Conservation (phyloP, 768 basidiomycete species). For the Amylocystis lapponica region DNA sequence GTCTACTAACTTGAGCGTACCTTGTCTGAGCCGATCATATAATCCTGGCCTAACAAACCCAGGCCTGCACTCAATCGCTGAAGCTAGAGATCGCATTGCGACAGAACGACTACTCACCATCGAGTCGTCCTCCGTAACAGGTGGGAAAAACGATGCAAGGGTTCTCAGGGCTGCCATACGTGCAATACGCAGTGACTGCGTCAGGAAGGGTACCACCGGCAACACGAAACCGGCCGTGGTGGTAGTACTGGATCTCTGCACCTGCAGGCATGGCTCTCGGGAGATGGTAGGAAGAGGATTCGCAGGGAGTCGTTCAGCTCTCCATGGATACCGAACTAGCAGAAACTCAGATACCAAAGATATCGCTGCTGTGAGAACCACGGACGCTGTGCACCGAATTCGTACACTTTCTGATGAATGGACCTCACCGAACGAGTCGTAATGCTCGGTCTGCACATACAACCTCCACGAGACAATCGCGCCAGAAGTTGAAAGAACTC, state of each 20-base stretch:
- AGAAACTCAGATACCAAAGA: no score
- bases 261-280: conserved; percentile 6
- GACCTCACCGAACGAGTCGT: no score
- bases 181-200: conserved; percentile 52
- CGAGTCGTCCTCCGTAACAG: conserved; percentile 48
- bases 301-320: background rate
- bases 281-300: conserved; percentile 6
- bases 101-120: conserved; percentile 35
- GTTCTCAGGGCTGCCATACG: conserved; percentile 45
- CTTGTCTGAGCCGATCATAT: conserved; percentile 46
- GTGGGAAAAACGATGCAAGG: conserved; percentile 56
- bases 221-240: conserved; percentile 49
- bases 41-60: conserved; percentile 35
- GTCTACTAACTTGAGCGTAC: conserved; percentile 20
- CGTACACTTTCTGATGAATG: no score
- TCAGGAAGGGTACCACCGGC: conserved; percentile 49
- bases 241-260: conserved; percentile 42
- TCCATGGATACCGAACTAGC: no score
- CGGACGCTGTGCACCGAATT: no score
- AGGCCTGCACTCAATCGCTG: conserved; percentile 5
- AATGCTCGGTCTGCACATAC: no score
- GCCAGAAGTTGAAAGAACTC: no score
- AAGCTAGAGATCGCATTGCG: no score
- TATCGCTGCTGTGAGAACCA: no score
- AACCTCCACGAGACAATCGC: no score